Conservation (phyloP, 2,329 filamentous ascomycete species). For the Diaporthe citri region DNA sequence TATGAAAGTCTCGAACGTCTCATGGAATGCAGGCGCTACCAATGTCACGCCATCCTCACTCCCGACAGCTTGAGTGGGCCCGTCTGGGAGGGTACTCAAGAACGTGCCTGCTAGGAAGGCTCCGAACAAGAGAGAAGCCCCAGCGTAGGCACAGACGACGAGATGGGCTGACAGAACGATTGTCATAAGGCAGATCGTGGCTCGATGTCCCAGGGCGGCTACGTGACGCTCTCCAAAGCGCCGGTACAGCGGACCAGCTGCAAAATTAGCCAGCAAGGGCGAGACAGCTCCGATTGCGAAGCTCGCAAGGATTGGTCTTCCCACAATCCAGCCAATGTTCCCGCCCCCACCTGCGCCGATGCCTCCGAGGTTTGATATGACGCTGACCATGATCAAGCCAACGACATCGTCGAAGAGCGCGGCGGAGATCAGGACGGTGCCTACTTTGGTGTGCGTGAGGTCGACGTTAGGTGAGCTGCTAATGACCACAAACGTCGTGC, state of each 20-base stretch:
- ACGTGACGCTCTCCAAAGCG: constrained; percentile 51
- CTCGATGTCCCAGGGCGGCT: constrained; percentile 48
- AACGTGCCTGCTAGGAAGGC: constrained; percentile 56
- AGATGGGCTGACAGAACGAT: constrained; percentile 47
- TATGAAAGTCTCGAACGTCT: constrained; percentile 54
- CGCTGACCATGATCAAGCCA: constrained; percentile 56
- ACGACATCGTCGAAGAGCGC: constrained; percentile 61
- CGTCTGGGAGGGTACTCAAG: constrained; percentile 52
- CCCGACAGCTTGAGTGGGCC: constrained; percentile 50
- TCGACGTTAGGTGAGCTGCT: constrained; percentile 49
- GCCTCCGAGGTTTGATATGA: constrained; percentile 45
- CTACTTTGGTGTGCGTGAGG: constrained; percentile 57
- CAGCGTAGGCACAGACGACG: constrained; percentile 51
- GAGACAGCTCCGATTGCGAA: constrained; percentile 51
- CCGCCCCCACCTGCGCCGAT: constrained; percentile 40
- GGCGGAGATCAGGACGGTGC: constrained; percentile 58
- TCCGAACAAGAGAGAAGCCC: constrained; percentile 54
- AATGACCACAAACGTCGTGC: constrained; percentile 49
- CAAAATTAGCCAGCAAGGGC: constrained; percentile 52
- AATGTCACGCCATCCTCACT: constrained; percentile 50
- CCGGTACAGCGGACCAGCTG: constrained; percentile 53
- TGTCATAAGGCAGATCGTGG: constrained; percentile 49
- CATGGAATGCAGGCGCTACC: constrained; percentile 53
- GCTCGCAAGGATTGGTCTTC: constrained; percentile 54
- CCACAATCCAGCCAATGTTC: constrained; percentile 53